phyloP scores from a whole-genome alignment of 2,329 filamentous ascomycete genomes.

The Sclerotinia minor region DNA sequence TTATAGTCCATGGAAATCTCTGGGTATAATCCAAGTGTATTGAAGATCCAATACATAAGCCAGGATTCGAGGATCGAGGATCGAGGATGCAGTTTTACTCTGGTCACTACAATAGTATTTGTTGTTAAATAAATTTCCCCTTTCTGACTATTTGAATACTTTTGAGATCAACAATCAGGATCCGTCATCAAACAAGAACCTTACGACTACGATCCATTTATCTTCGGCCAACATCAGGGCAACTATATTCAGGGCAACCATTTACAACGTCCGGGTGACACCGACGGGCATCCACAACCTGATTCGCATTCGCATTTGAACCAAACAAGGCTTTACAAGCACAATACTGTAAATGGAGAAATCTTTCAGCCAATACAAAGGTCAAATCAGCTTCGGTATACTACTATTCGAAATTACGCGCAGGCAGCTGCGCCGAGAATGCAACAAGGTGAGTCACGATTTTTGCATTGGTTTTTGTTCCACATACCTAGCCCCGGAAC shows the following conservation, averaged over 20 bases:
- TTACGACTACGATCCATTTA: constrained; percentile 3
- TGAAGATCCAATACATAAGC: background rate
- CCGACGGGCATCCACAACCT: background rate
- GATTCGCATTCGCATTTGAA: constrained; percentile 16
- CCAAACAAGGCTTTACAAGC: constrained; percentile 10
- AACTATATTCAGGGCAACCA: constrained; percentile 1
- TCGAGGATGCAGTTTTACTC: background rate
- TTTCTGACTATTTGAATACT: constrained; percentile 9
- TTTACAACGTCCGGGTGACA: constrained; percentile 9
- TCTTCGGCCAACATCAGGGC: constrained; percentile 16
- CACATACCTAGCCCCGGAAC: background rate
- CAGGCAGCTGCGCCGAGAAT: constrained; percentile 20
- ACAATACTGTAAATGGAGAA: background rate
- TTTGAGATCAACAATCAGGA: constrained; percentile 11
- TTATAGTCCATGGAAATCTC: background rate
- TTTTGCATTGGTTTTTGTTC: constrained; percentile 3
- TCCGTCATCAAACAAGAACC: constrained; percentile 23
- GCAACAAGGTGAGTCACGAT: constrained; percentile 24
- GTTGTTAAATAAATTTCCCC: background rate
- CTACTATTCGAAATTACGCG: background rate
- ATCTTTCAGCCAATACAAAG: constrained; percentile 15
- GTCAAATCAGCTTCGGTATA: background rate
- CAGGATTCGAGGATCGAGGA: background rate
- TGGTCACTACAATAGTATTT: background rate
- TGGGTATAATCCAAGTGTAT: background rate